Evolutionary conservation across 2,329 filamentous ascomycete genomes (phyloP).

Genomic region (Albifimbria verrucaria): DNA sequence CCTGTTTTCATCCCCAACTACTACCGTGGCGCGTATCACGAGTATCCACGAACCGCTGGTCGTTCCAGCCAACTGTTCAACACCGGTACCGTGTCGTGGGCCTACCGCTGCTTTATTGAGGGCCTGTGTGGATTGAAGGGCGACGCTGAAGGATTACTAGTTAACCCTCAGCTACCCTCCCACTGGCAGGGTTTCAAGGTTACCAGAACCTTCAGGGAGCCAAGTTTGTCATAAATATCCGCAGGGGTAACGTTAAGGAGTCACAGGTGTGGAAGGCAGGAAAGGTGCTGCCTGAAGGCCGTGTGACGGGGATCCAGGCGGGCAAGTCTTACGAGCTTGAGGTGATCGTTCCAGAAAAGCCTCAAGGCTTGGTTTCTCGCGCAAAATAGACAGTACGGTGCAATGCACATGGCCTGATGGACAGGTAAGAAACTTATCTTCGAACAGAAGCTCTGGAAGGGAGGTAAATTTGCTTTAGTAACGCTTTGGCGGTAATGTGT

Average conservation of each 20-base stretch:
- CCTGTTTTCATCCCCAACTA: conserved; percentile 58
- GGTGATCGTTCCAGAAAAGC: background rate
- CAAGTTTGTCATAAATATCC: conserved; percentile 43
- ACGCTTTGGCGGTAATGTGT: too few species aligned
- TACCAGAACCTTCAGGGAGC: conserved; percentile 47
- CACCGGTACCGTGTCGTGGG: conserved; percentile 56
- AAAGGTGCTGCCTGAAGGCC: conserved; percentile 32
- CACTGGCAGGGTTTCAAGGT: conserved; percentile 46
- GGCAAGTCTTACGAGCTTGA: conserved; percentile 42
- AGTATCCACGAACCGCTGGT: conserved; percentile 49
- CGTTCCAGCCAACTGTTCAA: conserved; percentile 57
- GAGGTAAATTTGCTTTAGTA: too few species aligned
- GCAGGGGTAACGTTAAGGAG: conserved; percentile 32
- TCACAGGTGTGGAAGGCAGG: conserved; percentile 38
- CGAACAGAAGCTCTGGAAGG: too few species aligned
- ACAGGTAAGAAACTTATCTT: too few species aligned
- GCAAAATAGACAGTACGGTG: too few species aligned
- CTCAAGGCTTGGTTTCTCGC: background rate
- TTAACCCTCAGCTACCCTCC: conserved; percentile 49
- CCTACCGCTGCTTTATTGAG: conserved; percentile 52
- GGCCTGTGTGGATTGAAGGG: conserved; percentile 52
- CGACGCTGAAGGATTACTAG: conserved; percentile 40
- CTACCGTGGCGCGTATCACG: conserved; percentile 49
- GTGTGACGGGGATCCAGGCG: conserved; percentile 37
- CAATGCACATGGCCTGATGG: too few species aligned